These are phyloP conservation scores for Passiflora organensis DNA, from an alignment of 345 rosid genomes.

Conservation along the genomic window DNA sequence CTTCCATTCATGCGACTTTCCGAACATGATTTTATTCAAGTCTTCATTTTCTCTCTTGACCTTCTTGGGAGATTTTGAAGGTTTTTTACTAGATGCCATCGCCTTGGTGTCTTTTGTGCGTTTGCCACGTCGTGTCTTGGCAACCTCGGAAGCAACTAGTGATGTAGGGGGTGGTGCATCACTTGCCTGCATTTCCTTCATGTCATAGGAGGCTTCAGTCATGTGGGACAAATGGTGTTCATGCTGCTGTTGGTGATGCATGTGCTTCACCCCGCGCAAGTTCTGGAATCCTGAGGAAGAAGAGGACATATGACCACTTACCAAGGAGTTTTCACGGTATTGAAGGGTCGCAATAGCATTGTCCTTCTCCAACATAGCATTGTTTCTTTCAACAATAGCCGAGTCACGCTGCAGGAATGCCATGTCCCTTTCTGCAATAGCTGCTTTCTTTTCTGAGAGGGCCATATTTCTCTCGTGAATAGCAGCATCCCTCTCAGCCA, in stretches of 20 bases:
- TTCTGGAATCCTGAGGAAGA: conserved; percentile 76
- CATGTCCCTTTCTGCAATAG: conserved; percentile 86
- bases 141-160: conserved; percentile 44
- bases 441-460: conserved; percentile 85
- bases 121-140: conserved; percentile 64
- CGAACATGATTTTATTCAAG: conserved; percentile 54
- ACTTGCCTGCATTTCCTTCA: conserved; percentile 54
- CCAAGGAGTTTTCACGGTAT: conserved; percentile 71
- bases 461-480: conserved; percentile 87
- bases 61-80: conserved; percentile 58
- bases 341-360: conserved; percentile 77
- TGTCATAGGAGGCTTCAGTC: conserved; percentile 47
- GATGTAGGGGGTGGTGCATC: conserved; percentile 44
- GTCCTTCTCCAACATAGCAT: conserved; percentile 80
- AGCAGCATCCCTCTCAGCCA: conserved; percentile 97
- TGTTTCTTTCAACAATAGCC: conserved; percentile 88
- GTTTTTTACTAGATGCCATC: conserved; percentile 47
- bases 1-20: conserved; percentile 53
- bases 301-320: conserved; percentile 47
- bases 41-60: conserved; percentile 76
- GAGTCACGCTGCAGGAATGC: conserved; percentile 93
- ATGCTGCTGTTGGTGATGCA: conserved; percentile 72
- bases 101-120: conserved; percentile 61
- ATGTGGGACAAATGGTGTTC: conserved; percentile 48
- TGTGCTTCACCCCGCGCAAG: conserved; percentile 79